Base-by-base conservation (phyloP, 2,329 filamentous ascomycete species). In the Hypoxylon sp. region DNA sequence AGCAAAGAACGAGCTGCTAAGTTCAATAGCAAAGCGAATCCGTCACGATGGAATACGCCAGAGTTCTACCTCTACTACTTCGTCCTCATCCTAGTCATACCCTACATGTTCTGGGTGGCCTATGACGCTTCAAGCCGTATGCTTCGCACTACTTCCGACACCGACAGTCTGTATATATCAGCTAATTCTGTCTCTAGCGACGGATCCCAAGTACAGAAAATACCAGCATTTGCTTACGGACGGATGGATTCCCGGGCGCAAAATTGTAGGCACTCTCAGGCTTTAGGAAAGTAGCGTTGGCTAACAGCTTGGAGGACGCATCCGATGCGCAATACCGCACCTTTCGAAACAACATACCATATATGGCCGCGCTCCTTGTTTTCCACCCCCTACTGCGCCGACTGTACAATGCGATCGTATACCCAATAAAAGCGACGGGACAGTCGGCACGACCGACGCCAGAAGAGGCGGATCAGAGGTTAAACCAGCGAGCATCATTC, bases 201-300 rank as follows among this genome's bases (percentile, higher is more conserved):
- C 89, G 36, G 91, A 98, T 77, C 92, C 93, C 4, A 90, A 92
- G 72, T 99, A 96, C 77, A 78, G 85, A 64, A 92, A 90, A 72
- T 98, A 90, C 77, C 86, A 91, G 67, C 83, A 84, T 65, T 83
- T 90, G 41, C 86, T 99, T 14, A 90, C 89, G 1, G 85, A 89
- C 7, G 97, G 96, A 73, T 99, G 96, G 96, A 92, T 99, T 63
- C 92, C 91, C 6, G 95, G 95, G 25, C 91, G 95, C 65, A 93
- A 93, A 85, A 93, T 98, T 69, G 92, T 93, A 84, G 75, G 88
- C 79, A 13, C 50, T 74, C 72, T 38, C 32, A 11, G 17, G n/a
- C 38, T 28, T 51, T 51, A 13, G 28, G 48, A 45, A 5, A 57
- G n/a, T n/a, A 3, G 21, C 41, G 36, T 28, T 9, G 38, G 19